These are phyloP conservation scores for Microcos paniculata DNA, from an alignment of 345 rosid species.

Conservation along the genomic window DNA sequence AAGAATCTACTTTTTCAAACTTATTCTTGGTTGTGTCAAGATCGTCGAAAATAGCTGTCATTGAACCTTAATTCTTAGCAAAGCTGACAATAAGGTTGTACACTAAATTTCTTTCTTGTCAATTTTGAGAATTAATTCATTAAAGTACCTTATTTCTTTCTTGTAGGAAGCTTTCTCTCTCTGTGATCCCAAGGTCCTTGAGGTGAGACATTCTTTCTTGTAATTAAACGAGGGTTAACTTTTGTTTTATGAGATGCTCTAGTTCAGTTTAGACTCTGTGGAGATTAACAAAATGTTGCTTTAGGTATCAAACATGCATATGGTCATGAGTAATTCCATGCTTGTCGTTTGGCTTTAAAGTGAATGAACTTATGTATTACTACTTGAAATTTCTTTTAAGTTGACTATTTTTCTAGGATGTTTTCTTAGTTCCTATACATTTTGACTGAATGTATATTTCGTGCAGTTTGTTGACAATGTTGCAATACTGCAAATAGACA, in stretches of 20 bases:
- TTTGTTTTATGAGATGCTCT: background rate
- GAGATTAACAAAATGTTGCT: background rate
- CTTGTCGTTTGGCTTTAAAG: background rate
- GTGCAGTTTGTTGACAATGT: slow-evolving; percentile 83
- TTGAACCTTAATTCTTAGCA: background rate
- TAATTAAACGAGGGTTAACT: slow-evolving; percentile 3
- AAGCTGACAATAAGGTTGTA: background rate
- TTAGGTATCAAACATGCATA: background rate
- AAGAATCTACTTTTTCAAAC: too few species aligned
- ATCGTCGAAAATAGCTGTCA: background rate
- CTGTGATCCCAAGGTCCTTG: slow-evolving; percentile 74
- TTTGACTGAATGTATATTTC: slow-evolving; percentile 17
- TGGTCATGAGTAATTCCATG: background rate
- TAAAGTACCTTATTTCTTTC: too few species aligned
- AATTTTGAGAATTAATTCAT: background rate
- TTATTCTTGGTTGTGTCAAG: too few species aligned
- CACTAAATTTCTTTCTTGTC: background rate
- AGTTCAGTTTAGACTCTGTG: background rate
- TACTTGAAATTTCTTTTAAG: background rate
- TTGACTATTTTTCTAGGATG: background rate
- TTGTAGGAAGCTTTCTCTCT: slow-evolving; percentile 94
- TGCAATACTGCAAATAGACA: slow-evolving; percentile 91
- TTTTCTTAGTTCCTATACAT: background rate
- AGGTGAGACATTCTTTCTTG: slow-evolving; percentile 45
- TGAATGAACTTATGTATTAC: background rate